Conservation (phyloP, 75 land plant genomes). For the Pinus albicaulis region DNA sequence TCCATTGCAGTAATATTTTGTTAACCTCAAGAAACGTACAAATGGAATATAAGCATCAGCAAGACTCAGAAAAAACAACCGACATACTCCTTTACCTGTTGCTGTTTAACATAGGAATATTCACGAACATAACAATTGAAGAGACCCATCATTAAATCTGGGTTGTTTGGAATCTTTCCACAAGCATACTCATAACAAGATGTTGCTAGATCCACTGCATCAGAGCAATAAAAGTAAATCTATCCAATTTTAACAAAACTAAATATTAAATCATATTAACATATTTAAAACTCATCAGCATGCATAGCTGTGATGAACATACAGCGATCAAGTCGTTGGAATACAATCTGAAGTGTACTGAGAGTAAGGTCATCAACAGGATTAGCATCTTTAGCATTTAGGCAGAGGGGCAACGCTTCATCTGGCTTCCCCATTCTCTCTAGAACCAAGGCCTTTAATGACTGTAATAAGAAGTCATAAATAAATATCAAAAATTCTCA, state of each 20-base stretch:
- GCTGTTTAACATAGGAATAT: constrained; percentile 91
- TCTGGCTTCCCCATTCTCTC: constrained; percentile 91
- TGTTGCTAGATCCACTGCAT: constrained; percentile 87
- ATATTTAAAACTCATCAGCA: neutral
- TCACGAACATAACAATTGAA: constrained; percentile 95
- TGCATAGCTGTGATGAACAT: constrained; percentile 8
- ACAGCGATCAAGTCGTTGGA: constrained; percentile 86
- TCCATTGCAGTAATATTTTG: too few relatives aligned
- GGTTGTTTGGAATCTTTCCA: constrained; percentile 62
- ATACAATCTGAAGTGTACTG: constrained; percentile 92
- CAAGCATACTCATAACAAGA: constrained; percentile 89
- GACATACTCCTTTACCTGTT: constrained; percentile 65
- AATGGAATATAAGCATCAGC: neutral
- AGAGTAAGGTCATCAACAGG: constrained; percentile 87
- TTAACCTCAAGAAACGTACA: neutral
- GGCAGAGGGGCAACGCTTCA: constrained; percentile 73
- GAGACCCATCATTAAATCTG: constrained; percentile 86
- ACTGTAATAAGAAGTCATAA: constrained; percentile 33
- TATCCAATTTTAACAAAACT: constrained; percentile 5
- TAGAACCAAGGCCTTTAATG: constrained; percentile 83
- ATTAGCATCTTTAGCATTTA: constrained; percentile 64
- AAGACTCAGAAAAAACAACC: neutral
- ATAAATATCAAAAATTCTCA: too few relatives aligned
- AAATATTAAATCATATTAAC: neutral
- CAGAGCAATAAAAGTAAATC: neutral